Conservation (phyloP, 2,329 filamentous ascomycete species). For the Venturia aucupariae region DNA sequence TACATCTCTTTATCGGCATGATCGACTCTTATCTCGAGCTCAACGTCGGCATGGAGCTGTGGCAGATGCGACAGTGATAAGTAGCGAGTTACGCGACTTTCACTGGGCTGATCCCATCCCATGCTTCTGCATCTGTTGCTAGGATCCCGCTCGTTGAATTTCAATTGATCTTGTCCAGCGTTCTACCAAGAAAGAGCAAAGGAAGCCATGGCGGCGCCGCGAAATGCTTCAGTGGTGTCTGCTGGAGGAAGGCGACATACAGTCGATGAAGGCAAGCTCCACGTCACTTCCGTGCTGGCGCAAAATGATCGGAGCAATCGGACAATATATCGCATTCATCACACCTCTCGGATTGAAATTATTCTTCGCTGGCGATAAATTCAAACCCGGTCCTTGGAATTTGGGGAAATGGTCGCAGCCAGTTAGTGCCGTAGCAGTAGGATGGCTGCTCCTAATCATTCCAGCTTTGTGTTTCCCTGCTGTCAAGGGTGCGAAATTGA, state of each 20-base stretch:
- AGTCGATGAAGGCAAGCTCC: neutral
- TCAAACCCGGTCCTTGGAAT: slow-evolving; percentile 17
- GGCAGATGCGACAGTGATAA: neutral
- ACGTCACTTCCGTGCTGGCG: slow-evolving; percentile 12
- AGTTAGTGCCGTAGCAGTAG: slow-evolving; percentile 18
- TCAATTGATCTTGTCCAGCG: neutral
- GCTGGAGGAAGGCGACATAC: neutral
- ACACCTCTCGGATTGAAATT: slow-evolving; percentile 56
- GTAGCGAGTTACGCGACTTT: neutral
- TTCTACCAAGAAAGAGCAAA: neutral
- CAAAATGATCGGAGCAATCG: slow-evolving; percentile 39
- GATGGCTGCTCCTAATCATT: slow-evolving; percentile 57
- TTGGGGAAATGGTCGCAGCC: slow-evolving; percentile 14
- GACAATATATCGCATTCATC: slow-evolving; percentile 46
- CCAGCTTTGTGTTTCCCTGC: slow-evolving; percentile 59
- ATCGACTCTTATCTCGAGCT: neutral
- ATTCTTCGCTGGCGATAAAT: slow-evolving; percentile 49
- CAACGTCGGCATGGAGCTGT: neutral
- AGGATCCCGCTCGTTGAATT: neutral
- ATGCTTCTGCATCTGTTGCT: neutral
- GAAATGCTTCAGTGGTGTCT: neutral
- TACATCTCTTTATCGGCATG: neutral
- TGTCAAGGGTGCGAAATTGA: slow-evolving; percentile 45
- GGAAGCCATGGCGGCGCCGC: neutral
- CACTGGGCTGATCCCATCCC: neutral